phyloP scores from a whole-genome alignment of 345 rosid genomes.

The Aegle marmelos region DNA sequence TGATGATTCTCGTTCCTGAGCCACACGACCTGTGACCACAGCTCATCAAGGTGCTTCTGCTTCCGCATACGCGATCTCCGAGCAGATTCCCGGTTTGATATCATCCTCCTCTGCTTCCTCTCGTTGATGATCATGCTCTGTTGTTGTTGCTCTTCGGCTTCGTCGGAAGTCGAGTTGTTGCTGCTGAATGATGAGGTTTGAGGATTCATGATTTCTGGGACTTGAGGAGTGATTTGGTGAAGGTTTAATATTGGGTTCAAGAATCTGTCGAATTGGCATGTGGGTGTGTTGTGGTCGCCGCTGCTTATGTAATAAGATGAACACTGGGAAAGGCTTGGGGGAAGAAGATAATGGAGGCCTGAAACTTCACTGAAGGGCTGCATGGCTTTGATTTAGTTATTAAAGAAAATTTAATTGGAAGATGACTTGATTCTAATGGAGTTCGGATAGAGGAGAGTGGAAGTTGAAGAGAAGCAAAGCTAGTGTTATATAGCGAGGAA shows the following conservation, averaged over 20 bases:
- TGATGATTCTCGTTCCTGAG: slow-evolving; percentile 82
- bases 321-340: slow-evolving; percentile 40
- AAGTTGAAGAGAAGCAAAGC: slow-evolving; percentile 27
- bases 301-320: slow-evolving; percentile 29
- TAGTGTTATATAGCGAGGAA: slow-evolving; percentile 44
- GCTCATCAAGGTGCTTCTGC: slow-evolving; percentile 95
- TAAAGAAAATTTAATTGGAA: not conserved
- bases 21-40: slow-evolving; percentile 83
- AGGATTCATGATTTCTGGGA: slow-evolving; percentile 33
- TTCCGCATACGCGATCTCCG: slow-evolving; percentile 93
- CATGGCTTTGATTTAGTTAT: slow-evolving; percentile 29
- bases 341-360: slow-evolving; percentile 41
- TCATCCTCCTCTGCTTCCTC: slow-evolving; percentile 90
- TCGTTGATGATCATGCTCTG: slow-evolving; percentile 55
- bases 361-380: slow-evolving; percentile 52
- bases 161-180: slow-evolving; percentile 78
- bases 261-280: slow-evolving; percentile 32
- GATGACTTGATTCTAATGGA: not conserved
- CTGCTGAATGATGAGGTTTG: slow-evolving; percentile 55
- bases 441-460: slow-evolving; percentile 24
- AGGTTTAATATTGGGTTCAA: slow-evolving; percentile 31
- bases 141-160: slow-evolving; percentile 65
- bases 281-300: slow-evolving; percentile 20
- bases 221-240: slow-evolving; percentile 29
- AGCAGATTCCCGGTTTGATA: slow-evolving; percentile 93